These are phyloP conservation scores for Saitozyma podzolica DNA, from an alignment of 768 basidiomycete genomes.

Conservation along the genomic window DNA sequence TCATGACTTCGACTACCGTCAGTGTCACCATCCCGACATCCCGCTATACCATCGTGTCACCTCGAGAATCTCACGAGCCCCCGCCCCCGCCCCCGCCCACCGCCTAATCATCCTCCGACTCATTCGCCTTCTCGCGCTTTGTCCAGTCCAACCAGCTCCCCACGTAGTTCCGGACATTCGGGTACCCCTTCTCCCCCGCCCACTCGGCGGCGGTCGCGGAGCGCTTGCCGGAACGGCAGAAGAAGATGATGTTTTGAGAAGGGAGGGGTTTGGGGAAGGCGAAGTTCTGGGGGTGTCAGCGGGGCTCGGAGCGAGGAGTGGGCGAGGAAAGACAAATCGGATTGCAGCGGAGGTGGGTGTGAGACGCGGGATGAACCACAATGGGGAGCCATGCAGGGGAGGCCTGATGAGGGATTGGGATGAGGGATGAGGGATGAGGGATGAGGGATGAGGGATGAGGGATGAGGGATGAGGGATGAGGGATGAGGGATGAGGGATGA, in stretches of 20 bases:
- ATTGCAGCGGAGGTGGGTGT: conserved; percentile 59
- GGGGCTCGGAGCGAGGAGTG: not conserved
- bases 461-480: too few relatives aligned
- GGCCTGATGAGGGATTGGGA: too few relatives aligned
- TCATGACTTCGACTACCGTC: too few relatives aligned
- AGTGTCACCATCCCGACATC: too few relatives aligned
- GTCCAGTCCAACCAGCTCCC: conserved; percentile 91
- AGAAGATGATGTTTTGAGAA: conserved; percentile 76
- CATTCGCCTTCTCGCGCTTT: conserved; percentile 53
- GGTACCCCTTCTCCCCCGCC: conserved; percentile 76
- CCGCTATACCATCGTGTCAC: too few relatives aligned
- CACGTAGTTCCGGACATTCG: conserved; percentile 71
- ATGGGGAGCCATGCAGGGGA: too few relatives aligned
- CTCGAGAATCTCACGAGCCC: too few relatives aligned
- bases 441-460: too few relatives aligned
- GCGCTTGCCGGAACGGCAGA: conserved; percentile 84
- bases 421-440: too few relatives aligned
- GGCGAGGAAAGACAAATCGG: conserved; percentile 62
- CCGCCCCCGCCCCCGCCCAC: too few relatives aligned
- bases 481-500: too few relatives aligned
- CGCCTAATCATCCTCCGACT: conserved; percentile 35
- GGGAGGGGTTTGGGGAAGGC: conserved; percentile 53
- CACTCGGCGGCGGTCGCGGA: conserved; percentile 79
- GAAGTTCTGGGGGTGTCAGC: conserved; percentile 34
- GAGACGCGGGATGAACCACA: not conserved